Base-by-base conservation (phyloP, 140 eudicot species). In the Stevia rebaudiana region DNA sequence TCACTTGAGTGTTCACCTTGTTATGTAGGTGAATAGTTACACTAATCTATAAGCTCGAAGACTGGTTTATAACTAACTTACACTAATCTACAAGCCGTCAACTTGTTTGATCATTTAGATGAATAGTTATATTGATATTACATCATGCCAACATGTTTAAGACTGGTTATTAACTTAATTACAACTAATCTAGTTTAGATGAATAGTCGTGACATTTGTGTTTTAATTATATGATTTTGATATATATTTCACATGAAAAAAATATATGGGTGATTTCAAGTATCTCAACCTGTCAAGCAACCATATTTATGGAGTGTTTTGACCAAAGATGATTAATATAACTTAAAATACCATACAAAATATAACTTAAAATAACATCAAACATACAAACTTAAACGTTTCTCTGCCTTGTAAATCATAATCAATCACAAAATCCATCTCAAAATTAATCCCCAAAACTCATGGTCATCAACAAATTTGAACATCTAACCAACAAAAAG, bases 401-500 rank as follows among this genome's bases (percentile, higher is more conserved):
- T 44, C 33, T 54, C 42, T 61, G 54, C 70, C 57, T 73, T 43
- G 19, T 53, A 44, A 54, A 37, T 72, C 60, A n/a, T n/a, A 55
- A 53, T 30, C 42, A n/a, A 55, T 55, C 54, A 66, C 68, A 74
- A 43, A 44, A 35, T 41, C 65, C 52, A 66, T 11, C 35, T 47
- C 56, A 36, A 65, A 52, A n/a, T n/a, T 6, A 58, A 46, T 49
- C 74, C 69, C 46, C 53, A 73, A 24, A 51, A 58, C 68, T 37
- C 62, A 55, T 6, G 41, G 42, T 28, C 62, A n/a, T 1, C 42
- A 30, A 55, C 60, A 53, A 53, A 53, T 24, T 24, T 30, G 42
- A 55, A 13, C 42, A 54, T 44, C 60, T 63, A 72, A 61, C 31
- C 8, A 33, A 39, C 50, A 60, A 47, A 1, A 74, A 24, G 10